Evolutionary conservation across 192 early-diverging fungal genomes (phyloP).

Genomic region (Gigaspora rosea): DNA sequence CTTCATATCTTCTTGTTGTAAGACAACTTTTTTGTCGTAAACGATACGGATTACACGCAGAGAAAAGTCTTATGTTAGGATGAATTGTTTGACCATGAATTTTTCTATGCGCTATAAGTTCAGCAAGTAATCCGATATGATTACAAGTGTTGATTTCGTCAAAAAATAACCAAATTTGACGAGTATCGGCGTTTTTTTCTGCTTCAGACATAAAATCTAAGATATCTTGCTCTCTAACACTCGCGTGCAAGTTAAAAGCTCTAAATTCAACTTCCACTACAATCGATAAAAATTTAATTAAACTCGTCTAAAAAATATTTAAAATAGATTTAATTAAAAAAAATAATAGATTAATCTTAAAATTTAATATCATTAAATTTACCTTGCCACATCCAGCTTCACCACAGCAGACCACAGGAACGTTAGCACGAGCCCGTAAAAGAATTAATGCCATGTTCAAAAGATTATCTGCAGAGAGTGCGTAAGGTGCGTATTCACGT

Average conservation of each 20-base stretch:
- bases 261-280: constrained; percentile 26
- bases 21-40: constrained; percentile 10
- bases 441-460: constrained; percentile 33
- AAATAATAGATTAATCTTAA: no score
- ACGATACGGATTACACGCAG: constrained; percentile 33
- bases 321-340: no score
- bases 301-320: constrained; percentile 14
- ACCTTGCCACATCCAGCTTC: constrained; percentile 29
- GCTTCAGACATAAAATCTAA: constrained; percentile 8
- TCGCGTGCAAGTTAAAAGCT: constrained; percentile 15
- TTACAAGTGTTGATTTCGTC: constrained; percentile 32
- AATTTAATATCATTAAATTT: no score
- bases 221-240: constrained; percentile 7
- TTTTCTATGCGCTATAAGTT: constrained; percentile 16
- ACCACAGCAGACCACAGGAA: constrained; percentile 31
- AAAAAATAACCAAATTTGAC: constrained; percentile 30
- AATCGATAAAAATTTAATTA: constrained; percentile 18
- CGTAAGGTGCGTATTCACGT: constrained; percentile 4
- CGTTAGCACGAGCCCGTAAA: constrained; percentile 24
- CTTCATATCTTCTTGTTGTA: neutral
- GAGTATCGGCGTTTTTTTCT: neutral
- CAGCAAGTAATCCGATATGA: constrained; percentile 25
- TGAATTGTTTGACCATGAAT: constrained; percentile 19
- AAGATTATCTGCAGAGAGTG: constrained; percentile 27
- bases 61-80: constrained; percentile 23